Evolutionary conservation across 495 filamentous ascomycete genomes (phyloP), one percentile per base, ranked within the genome.

Genomic region (Evansstolkia leycettana): DNA sequence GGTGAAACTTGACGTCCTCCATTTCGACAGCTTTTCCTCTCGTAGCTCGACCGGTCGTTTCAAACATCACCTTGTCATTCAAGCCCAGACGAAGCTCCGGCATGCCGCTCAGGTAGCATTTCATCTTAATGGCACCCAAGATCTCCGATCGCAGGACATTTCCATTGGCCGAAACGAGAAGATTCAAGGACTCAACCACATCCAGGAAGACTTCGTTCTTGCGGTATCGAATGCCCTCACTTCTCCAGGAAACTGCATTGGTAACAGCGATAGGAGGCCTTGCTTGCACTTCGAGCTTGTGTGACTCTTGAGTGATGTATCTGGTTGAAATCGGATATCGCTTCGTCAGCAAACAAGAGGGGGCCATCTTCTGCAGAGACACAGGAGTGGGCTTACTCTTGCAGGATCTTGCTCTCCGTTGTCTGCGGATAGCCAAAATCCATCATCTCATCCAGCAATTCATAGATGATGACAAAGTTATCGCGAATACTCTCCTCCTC

Each of bases 51-150:
- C 92, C 92, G 7, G 92, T 99, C 19, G 85, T 90, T 64, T 99
- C 92, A 52, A 99, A 99, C 92, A 99, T 99, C 47, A 84, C 92
- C 57, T 99, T 99, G 62, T 99, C 92, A 67, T 99, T 99, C 46
- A 99, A 57, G 0, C 92, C 92, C 28, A 99, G 57, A 32, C 92
- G 82, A 46, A 99, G 63, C 56, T 99, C 92, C 5, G 92, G 92
- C 92, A 99, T 99, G 19, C 92, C 92, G 34, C 84, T 93, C 19
- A 99, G 73, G 56, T 96, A 99, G 62, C 92, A 99, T 62, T 99
- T 99, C 92, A 99, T 90, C 60, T 99, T 99, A 52, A 99, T 76
- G 13, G 90, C 89, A 27, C 92, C 92, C 10, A 99, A 67, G 43
- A 99, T 99, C 65, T 99, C 92, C 5, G 88, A 95, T 18, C 92